A percentile compares a stretch with the other conserved stretches of the same genome.
phyloP scores from a whole-genome alignment of 208 protist species.

The Acanthamoeba sp. region DNA sequence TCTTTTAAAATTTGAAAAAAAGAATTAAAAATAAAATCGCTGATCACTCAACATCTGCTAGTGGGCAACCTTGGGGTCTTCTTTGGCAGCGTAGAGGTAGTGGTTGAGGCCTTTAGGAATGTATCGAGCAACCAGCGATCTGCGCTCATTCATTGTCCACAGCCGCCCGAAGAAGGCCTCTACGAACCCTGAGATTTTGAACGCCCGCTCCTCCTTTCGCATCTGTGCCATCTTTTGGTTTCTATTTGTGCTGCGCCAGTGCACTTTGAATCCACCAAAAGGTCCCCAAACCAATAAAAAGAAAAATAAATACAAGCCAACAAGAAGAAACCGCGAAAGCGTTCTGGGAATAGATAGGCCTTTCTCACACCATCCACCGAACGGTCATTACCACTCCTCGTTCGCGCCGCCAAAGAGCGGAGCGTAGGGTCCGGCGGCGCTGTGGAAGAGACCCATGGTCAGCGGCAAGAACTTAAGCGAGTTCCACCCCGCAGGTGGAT shows the following conservation, averaged over 20 bases:
- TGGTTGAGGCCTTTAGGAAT: conserved; percentile 37
- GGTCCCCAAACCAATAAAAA: no score
- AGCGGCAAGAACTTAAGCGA: background rate
- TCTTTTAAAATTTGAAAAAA: background rate
- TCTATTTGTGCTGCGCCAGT: background rate
- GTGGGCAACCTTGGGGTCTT: conserved; percentile 29
- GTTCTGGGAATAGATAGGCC: no score
- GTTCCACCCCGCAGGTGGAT: background rate
- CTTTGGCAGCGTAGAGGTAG: conserved; percentile 60
- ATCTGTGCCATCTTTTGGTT: background rate
- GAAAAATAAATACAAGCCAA: background rate
- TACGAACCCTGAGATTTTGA: conserved; percentile 20
- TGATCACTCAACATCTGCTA: background rate
- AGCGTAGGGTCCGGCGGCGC: background rate
- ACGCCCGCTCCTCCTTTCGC: background rate
- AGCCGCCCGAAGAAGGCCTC: conserved; percentile 33
- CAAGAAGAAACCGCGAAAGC: no score
- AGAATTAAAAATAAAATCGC: background rate
- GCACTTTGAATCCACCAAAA: no score
- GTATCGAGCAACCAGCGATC: background rate
- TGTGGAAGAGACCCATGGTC: conserved; percentile 41
- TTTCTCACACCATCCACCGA: no score
- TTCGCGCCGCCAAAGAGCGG: background rate
- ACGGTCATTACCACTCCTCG: background rate
- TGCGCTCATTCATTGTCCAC: conserved; percentile 21